Evolutionary conservation across 2,329 filamentous ascomycete genomes (phyloP), one percentile per base, ranked within the genome.

Genomic region (Coniochaeta sp.): DNA sequence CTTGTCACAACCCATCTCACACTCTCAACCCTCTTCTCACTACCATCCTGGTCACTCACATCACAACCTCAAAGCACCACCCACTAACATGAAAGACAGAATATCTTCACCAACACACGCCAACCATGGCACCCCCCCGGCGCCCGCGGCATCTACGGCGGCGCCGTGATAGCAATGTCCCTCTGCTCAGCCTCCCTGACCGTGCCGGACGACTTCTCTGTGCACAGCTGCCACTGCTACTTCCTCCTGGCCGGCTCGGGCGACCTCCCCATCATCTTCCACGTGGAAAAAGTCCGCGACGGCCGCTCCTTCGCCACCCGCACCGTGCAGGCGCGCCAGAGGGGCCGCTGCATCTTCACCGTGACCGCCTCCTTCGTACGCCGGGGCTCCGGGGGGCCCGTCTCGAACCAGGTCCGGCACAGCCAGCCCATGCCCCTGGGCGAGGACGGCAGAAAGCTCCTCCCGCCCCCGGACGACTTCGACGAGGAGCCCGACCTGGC

Each of bases 151-250:
- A 92, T 99, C 74, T 99, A 91, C 70, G 95, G 95, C 71, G 93
- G 93, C 65, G 87, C 90, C 60, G 92, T 96, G 40, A 97, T 99
- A 67, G 93, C 93, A 56, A 93, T 98, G 80, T 93, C 85, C 69
- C 87, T 97, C 28, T 84, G 89, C 54, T 91, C 95, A 1, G 95
- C 91, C 26, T 92, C 96, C 74, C 85, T 87, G 70, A 99, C 95
- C 9, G 90, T 99, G 1, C 88, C 89, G 0, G 73, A 79, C 28
- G 81, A 90, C 71, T 97, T 96, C 75, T 84, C 87, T 62, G 86
- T 95, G 57, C 95, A 99, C 79, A 93, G 89, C 71, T 97, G 96
- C 89, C 95, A 99, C 82, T 98, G 95, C 83, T 99, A 98, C 79
- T 99, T 99, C 74, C 87, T 99, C 36, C 86, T 98, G 1, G 93